Percentiles rank a stretch among this genome's conserved stretches.
Evolutionary conservation across 129 eudicot genomes (phyloP).

Genomic region (Lactuca saligna): DNA sequence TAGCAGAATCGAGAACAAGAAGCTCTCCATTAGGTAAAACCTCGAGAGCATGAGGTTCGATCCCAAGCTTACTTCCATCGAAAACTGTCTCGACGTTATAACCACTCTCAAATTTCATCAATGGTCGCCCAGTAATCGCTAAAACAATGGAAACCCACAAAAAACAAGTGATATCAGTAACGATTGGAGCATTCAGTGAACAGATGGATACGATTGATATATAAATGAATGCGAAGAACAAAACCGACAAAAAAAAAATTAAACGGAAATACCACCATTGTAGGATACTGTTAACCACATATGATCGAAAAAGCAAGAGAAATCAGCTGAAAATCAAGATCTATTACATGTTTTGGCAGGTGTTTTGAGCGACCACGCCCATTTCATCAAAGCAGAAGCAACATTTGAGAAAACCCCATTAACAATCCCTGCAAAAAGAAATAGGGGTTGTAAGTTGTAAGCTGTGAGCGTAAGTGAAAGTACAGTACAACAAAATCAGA

Average conservation of each 20-base stretch:
- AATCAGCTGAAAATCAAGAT: slow-evolving; percentile 25
- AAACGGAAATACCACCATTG: neutral
- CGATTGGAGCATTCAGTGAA: neutral
- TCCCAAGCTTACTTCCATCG: slow-evolving; percentile 99
- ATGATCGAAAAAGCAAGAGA: slow-evolving; percentile 10
- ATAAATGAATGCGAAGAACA: neutral
- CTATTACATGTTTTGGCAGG: slow-evolving; percentile 73
- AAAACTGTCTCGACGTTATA: slow-evolving; percentile 93
- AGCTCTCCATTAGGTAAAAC: slow-evolving; percentile 87
- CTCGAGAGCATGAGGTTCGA: slow-evolving; percentile 84
- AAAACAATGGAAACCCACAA: slow-evolving; percentile 26
- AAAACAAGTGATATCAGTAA: neutral
- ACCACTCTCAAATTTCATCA: slow-evolving; percentile 98
- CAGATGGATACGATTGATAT: neutral
- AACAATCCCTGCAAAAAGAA: slow-evolving; percentile 62
- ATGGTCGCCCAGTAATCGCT: slow-evolving; percentile 81
- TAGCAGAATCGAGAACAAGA: slow-evolving; percentile 81
- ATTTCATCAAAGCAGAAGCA: slow-evolving; percentile 64
- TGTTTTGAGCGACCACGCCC: slow-evolving; percentile 77
- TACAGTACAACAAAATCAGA: slow-evolving; percentile 8
- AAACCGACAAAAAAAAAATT: neutral
- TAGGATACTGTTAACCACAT: neutral
- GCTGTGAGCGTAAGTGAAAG: neutral
- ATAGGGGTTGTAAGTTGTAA: neutral
- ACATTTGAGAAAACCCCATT: slow-evolving; percentile 78